Evolutionary conservation across 495 filamentous ascomycete genomes (phyloP), one percentile per base, ranked within the genome.

Genomic region (Xylaria sp.): DNA sequence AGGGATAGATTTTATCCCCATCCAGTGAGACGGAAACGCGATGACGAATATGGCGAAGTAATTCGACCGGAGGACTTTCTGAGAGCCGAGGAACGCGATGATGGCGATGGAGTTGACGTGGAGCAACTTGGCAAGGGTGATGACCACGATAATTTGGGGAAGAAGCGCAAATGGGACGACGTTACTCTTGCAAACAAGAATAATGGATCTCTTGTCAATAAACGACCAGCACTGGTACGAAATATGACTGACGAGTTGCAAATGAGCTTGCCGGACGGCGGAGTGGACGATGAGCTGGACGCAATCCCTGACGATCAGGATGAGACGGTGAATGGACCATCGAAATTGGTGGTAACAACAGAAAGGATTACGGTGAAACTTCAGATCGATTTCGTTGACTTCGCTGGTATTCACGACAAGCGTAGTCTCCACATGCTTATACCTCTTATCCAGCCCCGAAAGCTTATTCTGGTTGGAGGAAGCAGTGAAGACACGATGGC

Each of bases 101-200:
- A 97, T 64, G 88, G 90, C 21, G 93, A 95, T 61, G 89, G 82
- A 61, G 87, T 86, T 66, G 85, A 88, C 57, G 73, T 83, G 67
- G 82, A 83, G 44, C 80, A 87, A 73, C 68, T 70, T 75, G 80
- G 81, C 63, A 83, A 76, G 69, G 81, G 73, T 29, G 76, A 82
- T 29, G 79, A 79, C 19, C 83, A 93, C 72, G 91, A 89, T 33
- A 88, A 88, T 43, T 86, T 98, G 44, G 97, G 97, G 29, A 94
- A 95, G 83, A 99, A 99, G 80, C 88, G 96, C 57, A 94, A 93
- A 81, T 98, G 94, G 93, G 92, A 94, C 67, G 94, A 97, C 68
- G 79, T 88, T 17, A 86, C 81, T 1, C 72, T 83, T 4, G 80
- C 80, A 33, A 73, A 77, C 61, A 86, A 85, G 59, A 81, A 75